Percentiles rank a stretch among this genome's conserved stretches.
Evolutionary conservation across 345 rosid species (phyloP).

Genomic region (Rhodamnia rubescens): DNA sequence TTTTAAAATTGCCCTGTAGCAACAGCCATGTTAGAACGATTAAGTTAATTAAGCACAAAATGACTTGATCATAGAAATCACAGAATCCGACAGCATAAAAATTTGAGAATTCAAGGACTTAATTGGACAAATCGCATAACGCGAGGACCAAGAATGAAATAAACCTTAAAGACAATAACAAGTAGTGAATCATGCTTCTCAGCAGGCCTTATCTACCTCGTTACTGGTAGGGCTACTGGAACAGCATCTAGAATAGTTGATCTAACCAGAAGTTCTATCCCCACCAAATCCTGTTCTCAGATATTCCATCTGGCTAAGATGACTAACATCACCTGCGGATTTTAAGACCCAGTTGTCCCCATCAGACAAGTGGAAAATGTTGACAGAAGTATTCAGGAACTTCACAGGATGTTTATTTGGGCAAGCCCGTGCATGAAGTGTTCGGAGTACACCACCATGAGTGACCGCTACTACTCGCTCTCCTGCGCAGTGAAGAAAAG

Average conservation of each 20-base stretch:
- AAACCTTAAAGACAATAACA: not conserved
- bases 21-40: no score
- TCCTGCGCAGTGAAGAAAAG: constrained; percentile 23
- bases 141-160: not conserved
- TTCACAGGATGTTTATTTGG: constrained; percentile 28
- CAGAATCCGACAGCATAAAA: not conserved
- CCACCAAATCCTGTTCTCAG: constrained; percentile 69
- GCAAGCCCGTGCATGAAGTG: constrained; percentile 52
- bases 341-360: constrained; percentile 39
- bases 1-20: no score
- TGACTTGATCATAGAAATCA: no score
- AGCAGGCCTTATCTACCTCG: not conserved
- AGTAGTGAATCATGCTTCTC: not conserved
- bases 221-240: not conserved
- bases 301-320: constrained; percentile 25
- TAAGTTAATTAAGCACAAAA: no score
- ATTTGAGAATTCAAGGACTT: not conserved
- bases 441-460: constrained; percentile 68
- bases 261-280: constrained; percentile 56
- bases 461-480: constrained; percentile 55
- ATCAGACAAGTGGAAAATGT: constrained; percentile 40
- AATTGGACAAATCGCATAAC: not conserved
- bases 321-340: constrained; percentile 24
- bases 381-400: constrained; percentile 56
- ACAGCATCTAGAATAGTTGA: not conserved